phyloP scores from a whole-genome alignment of 345 rosid species.

The Passiflora organensis region DNA sequence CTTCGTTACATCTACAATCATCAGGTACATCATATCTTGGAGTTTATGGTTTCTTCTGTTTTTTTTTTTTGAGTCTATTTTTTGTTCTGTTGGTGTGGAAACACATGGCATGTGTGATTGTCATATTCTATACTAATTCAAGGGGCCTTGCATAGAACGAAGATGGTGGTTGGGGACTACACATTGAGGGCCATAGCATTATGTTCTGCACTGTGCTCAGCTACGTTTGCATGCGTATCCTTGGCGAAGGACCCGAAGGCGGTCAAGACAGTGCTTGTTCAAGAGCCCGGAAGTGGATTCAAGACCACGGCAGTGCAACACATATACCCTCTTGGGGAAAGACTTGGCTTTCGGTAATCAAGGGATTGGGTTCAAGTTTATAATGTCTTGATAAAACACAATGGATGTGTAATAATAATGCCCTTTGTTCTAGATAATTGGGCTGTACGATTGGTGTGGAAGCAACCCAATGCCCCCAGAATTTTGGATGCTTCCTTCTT shows the following conservation, averaged over 20 bases:
- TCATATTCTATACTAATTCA: not conserved
- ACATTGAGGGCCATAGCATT: constrained; percentile 19
- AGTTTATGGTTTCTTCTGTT: not conserved
- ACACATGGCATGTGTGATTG: not conserved
- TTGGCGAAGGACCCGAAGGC: constrained; percentile 10
- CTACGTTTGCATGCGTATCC: constrained; percentile 16
- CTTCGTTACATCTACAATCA: constrained; percentile 18
- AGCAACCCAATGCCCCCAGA: constrained; percentile 15
- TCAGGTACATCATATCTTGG: not conserved
- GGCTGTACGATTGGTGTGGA: constrained; percentile 19
- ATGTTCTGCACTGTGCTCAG: constrained; percentile 16
- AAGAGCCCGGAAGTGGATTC: constrained; percentile 18
- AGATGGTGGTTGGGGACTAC: constrained; percentile 25
- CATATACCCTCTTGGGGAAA: constrained; percentile 22
- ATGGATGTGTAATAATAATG: too few relatives aligned
- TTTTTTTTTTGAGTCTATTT: too few relatives aligned
- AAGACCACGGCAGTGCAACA: constrained; percentile 12
- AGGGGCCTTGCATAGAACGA: constrained; percentile 3
- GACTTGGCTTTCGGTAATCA: constrained; percentile 17
- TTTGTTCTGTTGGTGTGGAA: too few relatives aligned
- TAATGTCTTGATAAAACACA: too few relatives aligned
- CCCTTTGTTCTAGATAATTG: constrained; percentile 11
- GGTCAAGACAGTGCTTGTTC: constrained; percentile 10
- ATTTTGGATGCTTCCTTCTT: constrained; percentile 1
- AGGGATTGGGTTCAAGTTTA: too few relatives aligned